Evolutionary conservation across 2,329 filamentous ascomycete species (phyloP), one percentile per base, ranked within the genome.

Genomic region (Diaporthe australafricana): DNA sequence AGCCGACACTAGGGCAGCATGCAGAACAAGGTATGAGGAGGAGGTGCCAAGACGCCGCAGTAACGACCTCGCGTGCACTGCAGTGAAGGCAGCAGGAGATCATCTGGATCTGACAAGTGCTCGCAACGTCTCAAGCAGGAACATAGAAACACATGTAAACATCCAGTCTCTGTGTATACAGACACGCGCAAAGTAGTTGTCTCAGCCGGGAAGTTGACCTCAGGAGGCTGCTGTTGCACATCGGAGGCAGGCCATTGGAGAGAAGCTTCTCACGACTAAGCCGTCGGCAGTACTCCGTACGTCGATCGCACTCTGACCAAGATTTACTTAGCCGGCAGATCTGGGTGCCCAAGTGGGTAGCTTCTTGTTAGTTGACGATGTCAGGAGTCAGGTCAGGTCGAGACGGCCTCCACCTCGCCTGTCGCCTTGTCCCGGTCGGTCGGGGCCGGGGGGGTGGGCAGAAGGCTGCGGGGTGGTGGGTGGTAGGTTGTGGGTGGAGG

Each of bases 381-480:
- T 48, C 60, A 48, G 20, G 30, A 62, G 45, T 12, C 20, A 11
- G 14, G 38, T 40, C 38, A 35, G 9, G 45, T 12, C 20, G 35
- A 22, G 42, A 48, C 20, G 27, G 14, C n/a, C 30, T 48, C 42
- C 42, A 48, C 20, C 27, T 17, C 27, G 60, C 60, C 60, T 35
- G 42, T 35, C 60, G 60, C 60, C 60, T 40, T 63, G 60, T 48
- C 42, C 60, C 60, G 60, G 60, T 63, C 60, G 60, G 60, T 63
- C 42, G 60, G 60, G 60, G 22, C 60, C 60, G 60, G 60, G 57
- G 27, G n/a, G 5, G n/a, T 48, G 47, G 47, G 47, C 14, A 25
- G 47, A 7, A 7, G 47, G 7, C 3, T n/a, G 47, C 20, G 14
- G 48, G 25, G 32, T 35, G 12, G 38, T 32, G 25, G 56, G 56